Conservation (phyloP, 129 eudicot species). For the Helianthus tuberosus region DNA sequence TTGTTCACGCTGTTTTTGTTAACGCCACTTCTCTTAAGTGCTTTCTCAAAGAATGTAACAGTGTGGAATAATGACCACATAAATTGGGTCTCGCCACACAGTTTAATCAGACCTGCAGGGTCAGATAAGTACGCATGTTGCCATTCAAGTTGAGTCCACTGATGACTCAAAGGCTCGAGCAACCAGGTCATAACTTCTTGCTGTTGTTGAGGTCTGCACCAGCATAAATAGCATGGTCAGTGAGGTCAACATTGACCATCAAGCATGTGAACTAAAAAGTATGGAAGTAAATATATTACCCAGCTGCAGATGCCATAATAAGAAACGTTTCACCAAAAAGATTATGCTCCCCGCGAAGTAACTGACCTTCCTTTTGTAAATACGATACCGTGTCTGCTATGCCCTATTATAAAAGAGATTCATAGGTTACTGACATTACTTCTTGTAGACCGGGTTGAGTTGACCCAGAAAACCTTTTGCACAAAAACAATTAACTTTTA, state of each 20-base stretch:
- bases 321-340: conserved; percentile 91
- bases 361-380: conserved; percentile 79
- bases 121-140: conserved; percentile 84
- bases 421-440: neutral
- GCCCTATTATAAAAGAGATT: conserved; percentile 47
- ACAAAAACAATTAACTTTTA: neutral
- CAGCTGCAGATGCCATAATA: conserved; percentile 87
- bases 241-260: conserved; percentile 1
- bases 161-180: conserved; percentile 94
- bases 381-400: conserved; percentile 86
- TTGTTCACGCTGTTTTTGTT: conserved; percentile 55
- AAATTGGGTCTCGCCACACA: conserved; percentile 76
- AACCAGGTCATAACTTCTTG: conserved; percentile 95
- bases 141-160: conserved; percentile 93
- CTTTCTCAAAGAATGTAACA: conserved; percentile 96
- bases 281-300: conserved; percentile 46
- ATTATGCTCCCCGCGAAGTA: conserved; percentile 94
- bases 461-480: conserved; percentile 7
- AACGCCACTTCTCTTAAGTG: conserved; percentile 85
- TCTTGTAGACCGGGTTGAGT: too few relatives aligned
- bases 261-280: conserved; percentile 20
- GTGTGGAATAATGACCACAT: conserved; percentile 99
- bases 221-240: conserved; percentile 19
- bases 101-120: conserved; percentile 70
- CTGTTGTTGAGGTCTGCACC: conserved; percentile 84